phyloP scores from a whole-genome alignment of 2,329 filamentous ascomycete genomes.

The Aspergillus brasiliensis region DNA sequence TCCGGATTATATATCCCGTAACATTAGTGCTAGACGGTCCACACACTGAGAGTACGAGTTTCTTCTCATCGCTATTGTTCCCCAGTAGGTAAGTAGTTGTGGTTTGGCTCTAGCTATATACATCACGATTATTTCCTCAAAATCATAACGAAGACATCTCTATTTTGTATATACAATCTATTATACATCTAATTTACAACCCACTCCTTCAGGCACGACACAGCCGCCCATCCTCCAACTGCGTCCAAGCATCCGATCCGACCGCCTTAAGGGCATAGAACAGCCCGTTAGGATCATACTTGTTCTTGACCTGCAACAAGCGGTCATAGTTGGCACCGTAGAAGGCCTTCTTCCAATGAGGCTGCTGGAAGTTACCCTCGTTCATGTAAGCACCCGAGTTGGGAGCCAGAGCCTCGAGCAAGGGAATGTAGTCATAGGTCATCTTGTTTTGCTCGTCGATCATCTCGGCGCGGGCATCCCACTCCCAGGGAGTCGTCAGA shows the following conservation, averaged over 20 bases:
- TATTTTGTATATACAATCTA: not conserved
- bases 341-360: conserved; percentile 8
- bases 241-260: conserved; percentile 9
- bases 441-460: conserved; percentile 3
- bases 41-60: too few relatives aligned
- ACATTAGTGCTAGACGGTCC: too few relatives aligned
- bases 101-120: too few relatives aligned
- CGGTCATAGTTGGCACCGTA: conserved; percentile 10
- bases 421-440: conserved; percentile 1
- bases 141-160: too few relatives aligned
- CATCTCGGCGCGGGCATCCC: conserved; percentile 1
- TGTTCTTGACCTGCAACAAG: conserved; percentile 7
- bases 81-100: too few relatives aligned
- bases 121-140: too few relatives aligned
- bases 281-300: conserved; percentile 11
- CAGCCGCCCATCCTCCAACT: not conserved
- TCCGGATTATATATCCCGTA: too few relatives aligned
- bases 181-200: not conserved
- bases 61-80: too few relatives aligned
- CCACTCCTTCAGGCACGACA: not conserved
- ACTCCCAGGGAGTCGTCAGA: conserved; percentile 4
- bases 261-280: conserved; percentile 13
- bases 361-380: conserved; percentile 14
- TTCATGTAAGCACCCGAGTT: conserved; percentile 14
- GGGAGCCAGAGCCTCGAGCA: not conserved